A percentile compares a stretch with the other conserved stretches of the same genome.
Conservation (phyloP, 2,329 filamentous ascomycete species). For the Fusarium incarnatum region DNA sequence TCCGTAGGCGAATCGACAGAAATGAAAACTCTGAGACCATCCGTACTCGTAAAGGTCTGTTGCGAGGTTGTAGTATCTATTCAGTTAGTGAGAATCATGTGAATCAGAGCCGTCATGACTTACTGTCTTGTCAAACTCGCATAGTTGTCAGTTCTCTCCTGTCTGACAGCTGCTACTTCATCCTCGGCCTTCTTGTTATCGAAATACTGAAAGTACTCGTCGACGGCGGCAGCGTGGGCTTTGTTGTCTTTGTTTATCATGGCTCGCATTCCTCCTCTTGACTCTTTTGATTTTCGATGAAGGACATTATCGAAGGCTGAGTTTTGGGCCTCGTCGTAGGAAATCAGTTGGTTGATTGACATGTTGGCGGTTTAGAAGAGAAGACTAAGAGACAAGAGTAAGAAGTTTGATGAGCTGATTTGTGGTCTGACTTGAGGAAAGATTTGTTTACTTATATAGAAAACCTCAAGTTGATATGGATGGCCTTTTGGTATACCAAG, state of each 20-base stretch:
- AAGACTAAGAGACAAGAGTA: accelerated
- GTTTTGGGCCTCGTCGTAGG: conserved; percentile 82
- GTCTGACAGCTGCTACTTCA: conserved; percentile 76
- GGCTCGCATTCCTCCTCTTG: conserved; percentile 76
- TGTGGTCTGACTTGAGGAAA: background rate
- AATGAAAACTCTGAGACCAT: conserved; percentile 94
- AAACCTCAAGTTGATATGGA: background rate
- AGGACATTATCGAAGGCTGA: conserved; percentile 86
- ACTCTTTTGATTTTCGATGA: conserved; percentile 75
- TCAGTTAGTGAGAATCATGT: background rate
- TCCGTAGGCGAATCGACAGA: conserved; percentile 88
- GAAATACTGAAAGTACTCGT: conserved; percentile 94
- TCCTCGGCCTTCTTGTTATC: conserved; percentile 79
- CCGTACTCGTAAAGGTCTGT: conserved; percentile 95
- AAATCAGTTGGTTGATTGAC: conserved; percentile 68
- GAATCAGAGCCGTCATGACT: conserved; percentile 46
- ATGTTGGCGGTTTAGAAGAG: conserved; percentile 10
- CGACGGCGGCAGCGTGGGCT: conserved; percentile 80
- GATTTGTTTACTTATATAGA: conserved; percentile 23
- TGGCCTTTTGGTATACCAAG: conserved; percentile 4
- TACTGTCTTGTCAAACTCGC: conserved; percentile 89
- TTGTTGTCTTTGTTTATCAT: conserved; percentile 81
- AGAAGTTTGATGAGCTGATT: background rate
- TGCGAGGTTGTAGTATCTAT: conserved; percentile 89
- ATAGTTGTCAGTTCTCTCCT: conserved; percentile 84